Conservation (phyloP, 306 rosid genomes). For the Gleditsia sinensis region DNA sequence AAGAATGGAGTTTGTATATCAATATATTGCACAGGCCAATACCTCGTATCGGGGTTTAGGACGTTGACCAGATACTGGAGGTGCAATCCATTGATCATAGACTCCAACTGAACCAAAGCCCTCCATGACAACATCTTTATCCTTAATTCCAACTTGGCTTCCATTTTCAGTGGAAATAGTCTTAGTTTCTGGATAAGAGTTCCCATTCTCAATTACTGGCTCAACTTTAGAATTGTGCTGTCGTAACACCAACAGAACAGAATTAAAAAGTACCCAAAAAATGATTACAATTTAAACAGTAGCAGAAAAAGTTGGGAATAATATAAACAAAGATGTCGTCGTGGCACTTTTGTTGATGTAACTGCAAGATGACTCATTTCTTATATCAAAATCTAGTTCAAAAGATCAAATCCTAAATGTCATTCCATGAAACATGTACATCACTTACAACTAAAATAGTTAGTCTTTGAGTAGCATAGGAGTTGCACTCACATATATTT, state of each 20-base stretch:
- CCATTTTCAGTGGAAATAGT: constrained; percentile 75
- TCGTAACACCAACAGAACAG: constrained; percentile 17
- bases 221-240: constrained; percentile 64
- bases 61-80: constrained; percentile 69
- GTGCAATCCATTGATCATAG: constrained; percentile 84
- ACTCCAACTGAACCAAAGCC: constrained; percentile 63
- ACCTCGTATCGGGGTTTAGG: constrained; percentile 96
- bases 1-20: constrained; percentile 13
- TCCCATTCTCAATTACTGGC: constrained; percentile 68
- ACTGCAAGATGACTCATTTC: constrained; percentile 27
- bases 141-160: constrained; percentile 60
- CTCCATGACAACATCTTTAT: constrained; percentile 76
- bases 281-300: not conserved
- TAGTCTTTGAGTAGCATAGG: constrained; percentile 11
- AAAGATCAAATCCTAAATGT: constrained; percentile 23
- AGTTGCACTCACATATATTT: constrained; percentile 10
- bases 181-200: constrained; percentile 70
- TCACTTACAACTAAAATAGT: constrained; percentile 19
- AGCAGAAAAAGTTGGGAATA: constrained; percentile 25
- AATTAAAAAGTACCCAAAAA: not conserved
- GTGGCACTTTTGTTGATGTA: constrained; percentile 1
- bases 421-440: constrained; percentile 10
- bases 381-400: constrained; percentile 14
- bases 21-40: constrained; percentile 25
- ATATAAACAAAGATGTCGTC: not conserved